These are phyloP conservation scores for Panus rudis DNA, from an alignment of 768 basidiomycete genomes.

Conservation along the genomic window DNA sequence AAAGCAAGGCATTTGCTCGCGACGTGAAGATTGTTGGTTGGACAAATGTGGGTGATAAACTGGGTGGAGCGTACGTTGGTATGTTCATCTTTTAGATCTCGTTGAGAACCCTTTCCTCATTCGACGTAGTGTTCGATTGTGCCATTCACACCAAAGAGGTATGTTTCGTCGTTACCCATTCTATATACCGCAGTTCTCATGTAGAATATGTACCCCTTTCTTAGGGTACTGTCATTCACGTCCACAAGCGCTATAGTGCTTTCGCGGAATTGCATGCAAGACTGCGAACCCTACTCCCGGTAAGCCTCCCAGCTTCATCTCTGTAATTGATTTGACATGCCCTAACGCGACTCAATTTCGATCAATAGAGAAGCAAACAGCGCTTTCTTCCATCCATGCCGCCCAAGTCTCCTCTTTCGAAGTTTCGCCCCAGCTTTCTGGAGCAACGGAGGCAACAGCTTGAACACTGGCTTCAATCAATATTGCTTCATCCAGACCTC, in stretches of 20 bases:
- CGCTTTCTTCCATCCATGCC: conserved; percentile 52
- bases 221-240: conserved; percentile 57
- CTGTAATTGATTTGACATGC: background rate
- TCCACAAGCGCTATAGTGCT: conserved; percentile 60
- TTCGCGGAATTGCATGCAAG: conserved; percentile 48
- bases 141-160: conserved; percentile 61
- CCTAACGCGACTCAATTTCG: conserved; percentile 28
- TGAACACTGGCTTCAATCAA: conserved; percentile 58
- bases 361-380: too few species aligned
- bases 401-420: conserved; percentile 61
- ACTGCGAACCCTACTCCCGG: conserved; percentile 47
- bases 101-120: background rate
- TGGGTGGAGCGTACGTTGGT: conserved; percentile 63
- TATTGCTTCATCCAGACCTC: conserved; percentile 65
- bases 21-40: conserved; percentile 63
- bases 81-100: conserved; percentile 14
- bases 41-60: conserved; percentile 64
- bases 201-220: background rate
- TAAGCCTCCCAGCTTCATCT: conserved; percentile 22
- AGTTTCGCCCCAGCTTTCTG: conserved; percentile 62
- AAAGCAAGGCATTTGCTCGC: conserved; percentile 49
- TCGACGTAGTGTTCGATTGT: conserved; percentile 54
- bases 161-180: too few species aligned
- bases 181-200: background rate
- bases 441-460: conserved; percentile 53